Conservation (phyloP, 2,329 filamentous ascomycete species). For the Sporothrix curviconia region DNA sequence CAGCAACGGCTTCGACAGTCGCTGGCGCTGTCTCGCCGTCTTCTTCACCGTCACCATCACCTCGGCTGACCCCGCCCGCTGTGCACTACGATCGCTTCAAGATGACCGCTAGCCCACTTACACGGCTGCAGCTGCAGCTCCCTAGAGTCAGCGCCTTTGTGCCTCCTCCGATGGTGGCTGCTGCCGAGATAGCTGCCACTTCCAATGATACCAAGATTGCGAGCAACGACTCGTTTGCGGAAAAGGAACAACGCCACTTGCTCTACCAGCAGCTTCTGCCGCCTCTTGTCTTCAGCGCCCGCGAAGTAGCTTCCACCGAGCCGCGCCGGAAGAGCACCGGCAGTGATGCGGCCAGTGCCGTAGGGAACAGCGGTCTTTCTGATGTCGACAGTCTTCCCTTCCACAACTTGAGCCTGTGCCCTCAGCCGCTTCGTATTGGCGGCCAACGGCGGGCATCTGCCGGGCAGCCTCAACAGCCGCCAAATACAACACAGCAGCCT, state of each 20-base stretch:
- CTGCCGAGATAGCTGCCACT: not conserved
- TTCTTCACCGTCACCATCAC: not conserved
- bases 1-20: not conserved
- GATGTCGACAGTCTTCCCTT: not conserved
- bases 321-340: not conserved
- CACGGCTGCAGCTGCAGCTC: not conserved
- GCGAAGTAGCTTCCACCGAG: not conserved
- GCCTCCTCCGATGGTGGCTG: too few relatives aligned
- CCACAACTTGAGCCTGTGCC: not conserved
- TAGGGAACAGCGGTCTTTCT: not conserved
- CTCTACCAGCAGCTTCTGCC: constrained; percentile 5
- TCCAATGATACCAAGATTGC: not conserved
- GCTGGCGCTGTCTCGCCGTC: not conserved
- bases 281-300: not conserved
- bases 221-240: not conserved
- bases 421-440: constrained; percentile 3
- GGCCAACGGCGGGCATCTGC: not conserved
- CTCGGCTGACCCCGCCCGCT: not conserved
- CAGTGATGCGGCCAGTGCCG: not conserved
- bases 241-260: constrained; percentile 3
- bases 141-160: too few relatives aligned
- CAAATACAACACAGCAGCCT: too few relatives aligned
- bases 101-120: not conserved
- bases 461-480: not conserved
- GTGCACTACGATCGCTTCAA: not conserved